Evolutionary conservation across 2,329 filamentous ascomycete species (phyloP).

Genomic region (Fusarium xylarioides): DNA sequence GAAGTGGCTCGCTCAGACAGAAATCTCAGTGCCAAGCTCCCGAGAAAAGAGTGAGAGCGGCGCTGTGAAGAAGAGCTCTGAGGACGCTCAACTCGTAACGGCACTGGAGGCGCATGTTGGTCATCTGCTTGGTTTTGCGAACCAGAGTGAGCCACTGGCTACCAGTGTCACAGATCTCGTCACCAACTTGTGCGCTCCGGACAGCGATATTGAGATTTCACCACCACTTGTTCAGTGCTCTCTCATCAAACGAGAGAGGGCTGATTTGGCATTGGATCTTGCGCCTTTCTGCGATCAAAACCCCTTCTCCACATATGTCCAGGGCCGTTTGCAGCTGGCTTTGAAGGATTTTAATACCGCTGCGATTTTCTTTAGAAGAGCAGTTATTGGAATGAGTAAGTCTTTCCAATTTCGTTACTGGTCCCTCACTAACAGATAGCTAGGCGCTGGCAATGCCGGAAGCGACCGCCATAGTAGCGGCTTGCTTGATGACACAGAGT

Average conservation of each 20-base stretch:
- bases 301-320: constrained; percentile 80
- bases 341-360: constrained; percentile 79
- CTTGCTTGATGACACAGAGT: constrained; percentile 80
- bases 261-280: constrained; percentile 68
- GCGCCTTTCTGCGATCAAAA: constrained; percentile 64
- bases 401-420: constrained; percentile 29
- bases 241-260: constrained; percentile 66
- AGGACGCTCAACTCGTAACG: constrained; percentile 62
- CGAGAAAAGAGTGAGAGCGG: constrained; percentile 50
- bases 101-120: constrained; percentile 68
- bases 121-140: constrained; percentile 70
- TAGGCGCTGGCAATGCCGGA: constrained; percentile 58
- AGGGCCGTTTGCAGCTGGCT: constrained; percentile 80
- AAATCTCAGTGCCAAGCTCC: constrained; percentile 60
- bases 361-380: constrained; percentile 80
- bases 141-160: constrained; percentile 61
- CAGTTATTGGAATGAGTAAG: constrained; percentile 84
- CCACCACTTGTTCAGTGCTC: constrained; percentile 70
- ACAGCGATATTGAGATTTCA: constrained; percentile 72
- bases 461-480: constrained; percentile 66
- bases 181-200: constrained; percentile 69
- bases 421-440: constrained; percentile 39
- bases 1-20: constrained; percentile 71
- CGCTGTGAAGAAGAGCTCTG: constrained; percentile 52
- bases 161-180: constrained; percentile 73